Base-by-base conservation (phyloP, 1,284 basidiomycete genomes). In the Cryptococcus hybrid region DNA sequence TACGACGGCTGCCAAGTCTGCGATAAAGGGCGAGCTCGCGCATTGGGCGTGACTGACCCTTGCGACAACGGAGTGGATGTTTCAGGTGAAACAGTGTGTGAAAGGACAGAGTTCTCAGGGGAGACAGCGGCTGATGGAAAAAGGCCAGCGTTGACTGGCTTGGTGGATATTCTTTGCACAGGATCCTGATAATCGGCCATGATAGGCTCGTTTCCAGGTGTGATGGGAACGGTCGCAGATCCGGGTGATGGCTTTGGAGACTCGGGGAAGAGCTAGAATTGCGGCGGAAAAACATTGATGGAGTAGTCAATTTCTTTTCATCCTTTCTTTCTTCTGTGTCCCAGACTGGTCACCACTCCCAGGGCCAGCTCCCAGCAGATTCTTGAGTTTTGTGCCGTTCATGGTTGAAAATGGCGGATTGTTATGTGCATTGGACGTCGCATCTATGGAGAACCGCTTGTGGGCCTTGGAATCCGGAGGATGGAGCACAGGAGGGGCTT, bases 1-100 rank as follows among this genome's bases (percentile, higher is more conserved):
- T 72, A 72, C 1, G 65, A 65, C 6, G 70, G 67, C 30, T 62
- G 58, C 70, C 70, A 72, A 7, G 43, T 56, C n/a, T 56, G 44
- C 13, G 62, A 61, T 3, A 30, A 30, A 30, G 30, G 30, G 30
- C 30, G 30, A 30, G 30, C 3, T 30, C 30, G 30, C 30, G 30
- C 30, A 30, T 30, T 30, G 30, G 30, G 30, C 2, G 3, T 30
- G 30, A 30, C 30, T 30, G 30, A 30, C 30, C 3, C 30, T 30
- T 30, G 30, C 30, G 30, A 30, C 47, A 36, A 37, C 3, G 9
- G 47, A 35, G 47, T n/a, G 9, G 47, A 13, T 8, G 34, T 13
- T 35, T 58, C 63, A 51, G 65, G 65, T 5, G 64, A 66, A 7
- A 62, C 55, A 4, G 69, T 64, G 7, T 45, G 47, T 5, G 62